phyloP scores from a whole-genome alignment of 202 grass and related monocot genomes.

The Panicum hallii region DNA sequence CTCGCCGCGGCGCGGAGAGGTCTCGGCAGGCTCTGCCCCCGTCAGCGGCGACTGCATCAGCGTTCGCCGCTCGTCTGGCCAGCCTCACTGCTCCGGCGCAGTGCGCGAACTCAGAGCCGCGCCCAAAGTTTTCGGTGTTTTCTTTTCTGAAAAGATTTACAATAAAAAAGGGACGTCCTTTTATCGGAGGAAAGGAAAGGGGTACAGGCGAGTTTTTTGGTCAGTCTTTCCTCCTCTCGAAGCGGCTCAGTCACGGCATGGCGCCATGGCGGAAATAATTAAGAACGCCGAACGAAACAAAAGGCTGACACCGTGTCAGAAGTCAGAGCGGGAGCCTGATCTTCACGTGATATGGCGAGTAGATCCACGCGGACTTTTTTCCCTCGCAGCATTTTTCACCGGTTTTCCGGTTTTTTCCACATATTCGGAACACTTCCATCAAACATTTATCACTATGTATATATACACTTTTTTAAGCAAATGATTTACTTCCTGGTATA shows the following conservation, averaged over 20 bases:
- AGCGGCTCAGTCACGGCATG: conserved; percentile 14
- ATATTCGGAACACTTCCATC: not conserved
- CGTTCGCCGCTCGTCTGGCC: not conserved
- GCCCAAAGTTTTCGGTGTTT: not conserved
- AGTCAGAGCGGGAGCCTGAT: conserved; percentile 28
- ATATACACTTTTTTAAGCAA: too few species aligned
- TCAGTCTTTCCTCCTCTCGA: conserved; percentile 1
- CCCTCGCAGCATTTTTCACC: not conserved
- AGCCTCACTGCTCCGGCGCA: not conserved
- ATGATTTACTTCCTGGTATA: too few species aligned
- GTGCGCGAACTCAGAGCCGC: not conserved
- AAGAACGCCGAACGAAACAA: conserved; percentile 43
- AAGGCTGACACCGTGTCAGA: conserved; percentile 42
- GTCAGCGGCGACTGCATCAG: not conserved
- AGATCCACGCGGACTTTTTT: conserved; percentile 40
- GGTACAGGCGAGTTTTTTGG: not conserved
- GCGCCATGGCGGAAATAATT: conserved; percentile 33
- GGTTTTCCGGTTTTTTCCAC: not conserved
- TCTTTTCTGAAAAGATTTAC: not conserved
- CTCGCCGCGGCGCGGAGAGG: not conserved
- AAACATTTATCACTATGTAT: not conserved
- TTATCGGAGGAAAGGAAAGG: conserved; percentile 10
- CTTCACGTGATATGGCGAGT: conserved; percentile 48
- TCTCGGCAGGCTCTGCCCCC: not conserved
- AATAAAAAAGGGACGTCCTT: not conserved